Percentiles rank a stretch among this genome's conserved stretches.
phyloP scores from a whole-genome alignment of 305 asterid genomes.

The Caryopteris hybrid region DNA sequence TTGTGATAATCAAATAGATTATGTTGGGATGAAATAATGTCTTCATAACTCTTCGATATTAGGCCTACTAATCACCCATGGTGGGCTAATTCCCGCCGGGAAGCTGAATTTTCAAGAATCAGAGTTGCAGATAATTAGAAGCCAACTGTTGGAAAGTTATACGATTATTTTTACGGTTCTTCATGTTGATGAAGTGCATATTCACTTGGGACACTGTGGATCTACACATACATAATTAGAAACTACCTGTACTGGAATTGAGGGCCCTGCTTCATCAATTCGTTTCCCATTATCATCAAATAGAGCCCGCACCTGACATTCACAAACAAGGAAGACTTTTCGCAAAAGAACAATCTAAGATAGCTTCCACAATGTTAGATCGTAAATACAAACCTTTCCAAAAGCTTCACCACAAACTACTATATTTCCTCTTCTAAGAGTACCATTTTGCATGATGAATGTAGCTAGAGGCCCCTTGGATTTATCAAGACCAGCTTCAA shows the following conservation, averaged over 20 bases:
- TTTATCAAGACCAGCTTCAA: slow-evolving; percentile 98
- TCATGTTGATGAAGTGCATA: too few relatives aligned
- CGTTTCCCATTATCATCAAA: slow-evolving; percentile 84
- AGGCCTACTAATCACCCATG: too few relatives aligned
- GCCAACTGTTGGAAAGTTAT: too few relatives aligned
- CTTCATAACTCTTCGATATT: too few relatives aligned
- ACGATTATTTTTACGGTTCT: too few relatives aligned
- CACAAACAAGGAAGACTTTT: slow-evolving; percentile 15
- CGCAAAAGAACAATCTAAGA: slow-evolving; percentile 16
- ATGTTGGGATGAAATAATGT: too few relatives aligned
- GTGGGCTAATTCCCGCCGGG: too few relatives aligned
- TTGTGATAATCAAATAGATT: too few relatives aligned
- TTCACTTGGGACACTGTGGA: too few relatives aligned
- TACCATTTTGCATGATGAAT: slow-evolving; percentile 92
- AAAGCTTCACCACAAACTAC: slow-evolving; percentile 91
- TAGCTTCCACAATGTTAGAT: slow-evolving; percentile 15
- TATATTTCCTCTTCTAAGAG: slow-evolving; percentile 73
- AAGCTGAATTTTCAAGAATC: too few relatives aligned
- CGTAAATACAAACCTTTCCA: slow-evolving; percentile 77
- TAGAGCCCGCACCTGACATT: slow-evolving; percentile 80
- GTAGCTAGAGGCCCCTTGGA: slow-evolving; percentile 92
- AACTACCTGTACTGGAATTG: slow-evolving; percentile 89
- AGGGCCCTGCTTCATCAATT: slow-evolving; percentile 85
- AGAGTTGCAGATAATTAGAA: too few relatives aligned
- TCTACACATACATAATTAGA: neutral